Conservation (phyloP, 73 alveolate genomes). For the Effrenium voratum region DNA sequence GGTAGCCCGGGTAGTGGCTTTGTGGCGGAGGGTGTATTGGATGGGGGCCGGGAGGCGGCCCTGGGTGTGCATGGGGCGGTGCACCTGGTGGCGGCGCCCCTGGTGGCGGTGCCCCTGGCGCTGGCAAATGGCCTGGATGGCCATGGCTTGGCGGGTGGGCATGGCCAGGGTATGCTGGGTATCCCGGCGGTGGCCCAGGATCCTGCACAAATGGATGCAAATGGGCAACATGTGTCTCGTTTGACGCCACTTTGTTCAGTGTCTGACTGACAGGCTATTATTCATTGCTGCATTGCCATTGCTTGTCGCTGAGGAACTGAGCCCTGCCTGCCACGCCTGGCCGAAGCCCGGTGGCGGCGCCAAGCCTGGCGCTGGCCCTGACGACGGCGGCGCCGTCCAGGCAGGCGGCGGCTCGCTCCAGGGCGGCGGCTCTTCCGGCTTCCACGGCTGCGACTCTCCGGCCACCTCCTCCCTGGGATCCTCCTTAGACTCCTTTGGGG, state of each 20-base stretch:
- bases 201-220: slow-evolving; percentile 10
- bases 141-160: neutral
- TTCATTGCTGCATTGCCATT: too few species aligned
- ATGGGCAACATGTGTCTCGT: neutral
- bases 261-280: too few species aligned
- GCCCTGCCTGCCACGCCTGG: too few species aligned
- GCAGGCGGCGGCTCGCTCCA: neutral
- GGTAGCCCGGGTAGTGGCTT: neutral
- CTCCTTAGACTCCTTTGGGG: slow-evolving; percentile 1
- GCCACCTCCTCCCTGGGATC: neutral
- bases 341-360: too few species aligned
- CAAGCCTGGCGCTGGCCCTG: too few species aligned
- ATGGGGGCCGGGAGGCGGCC: slow-evolving; percentile 2
- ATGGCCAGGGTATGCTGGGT: neutral
- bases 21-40: slow-evolving; percentile 25
- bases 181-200: slow-evolving; percentile 45
- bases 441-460: slow-evolving; percentile 47
- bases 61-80: slow-evolving; percentile 8
- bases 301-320: too few species aligned
- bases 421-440: slow-evolving; percentile 25
- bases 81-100: neutral
- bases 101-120: neutral
- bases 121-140: slow-evolving; percentile 4
- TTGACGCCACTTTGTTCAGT: too few species aligned
- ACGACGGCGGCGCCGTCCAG: too few species aligned